Conservation (phyloP, 2,329 filamentous ascomycete genomes). For the Sarocladium oryzae region DNA sequence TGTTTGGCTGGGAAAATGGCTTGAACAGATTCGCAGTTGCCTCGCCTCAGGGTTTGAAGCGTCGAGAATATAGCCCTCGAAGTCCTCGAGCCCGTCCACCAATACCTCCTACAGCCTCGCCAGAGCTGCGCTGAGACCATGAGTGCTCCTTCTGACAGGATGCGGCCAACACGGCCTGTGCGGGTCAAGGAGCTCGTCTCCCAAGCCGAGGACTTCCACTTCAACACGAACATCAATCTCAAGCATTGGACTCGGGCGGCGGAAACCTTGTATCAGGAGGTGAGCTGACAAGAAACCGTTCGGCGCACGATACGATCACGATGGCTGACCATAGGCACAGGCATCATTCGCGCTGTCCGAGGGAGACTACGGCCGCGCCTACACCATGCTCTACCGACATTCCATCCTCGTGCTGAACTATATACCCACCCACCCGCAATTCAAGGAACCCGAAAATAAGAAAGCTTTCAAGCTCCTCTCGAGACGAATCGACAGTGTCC, state of each 20-base stretch:
- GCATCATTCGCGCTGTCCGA: constrained; percentile 80
- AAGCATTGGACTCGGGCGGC: constrained; percentile 79
- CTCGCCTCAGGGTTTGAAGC: too few relatives aligned
- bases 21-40: too few relatives aligned
- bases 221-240: constrained; percentile 68
- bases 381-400: constrained; percentile 85
- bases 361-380: constrained; percentile 80
- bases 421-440: constrained; percentile 70
- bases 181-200: constrained; percentile 71
- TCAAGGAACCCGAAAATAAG: constrained; percentile 57
- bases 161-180: constrained; percentile 45
- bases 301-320: background rate
- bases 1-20: too few relatives aligned
- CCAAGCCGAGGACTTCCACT: constrained; percentile 74
- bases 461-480: constrained; percentile 51
- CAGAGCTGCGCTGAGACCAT: too few relatives aligned
- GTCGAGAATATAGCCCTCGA: too few relatives aligned
- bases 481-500: constrained; percentile 47
- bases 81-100: too few relatives aligned
- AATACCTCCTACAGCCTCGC: too few relatives aligned
- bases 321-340: constrained; percentile 38
- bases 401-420: constrained; percentile 75
- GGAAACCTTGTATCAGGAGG: constrained; percentile 73
- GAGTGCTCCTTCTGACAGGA: constrained; percentile 10
- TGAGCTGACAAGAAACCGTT: constrained; percentile 25